Percentiles rank a stretch among this genome's conserved stretches.
Evolutionary conservation across 1,284 basidiomycete genomes (phyloP).

Genomic region (Tilletia caries): DNA sequence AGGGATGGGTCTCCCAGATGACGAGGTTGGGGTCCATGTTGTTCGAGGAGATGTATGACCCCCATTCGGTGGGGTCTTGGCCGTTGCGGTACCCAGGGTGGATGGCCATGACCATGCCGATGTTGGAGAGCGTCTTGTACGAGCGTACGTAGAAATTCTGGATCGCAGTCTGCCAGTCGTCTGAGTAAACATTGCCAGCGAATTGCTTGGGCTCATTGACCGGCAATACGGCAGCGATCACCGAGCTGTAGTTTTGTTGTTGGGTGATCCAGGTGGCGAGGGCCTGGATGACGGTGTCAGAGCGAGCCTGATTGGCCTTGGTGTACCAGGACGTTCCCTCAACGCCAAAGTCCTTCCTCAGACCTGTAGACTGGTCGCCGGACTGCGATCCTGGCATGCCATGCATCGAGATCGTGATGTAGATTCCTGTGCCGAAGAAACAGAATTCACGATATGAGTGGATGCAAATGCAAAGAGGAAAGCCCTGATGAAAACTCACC

Average conservation of each 20-base stretch:
- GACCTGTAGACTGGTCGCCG: constrained; percentile 40
- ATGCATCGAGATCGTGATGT: constrained; percentile 56
- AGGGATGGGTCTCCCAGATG: constrained; percentile 48
- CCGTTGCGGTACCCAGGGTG: constrained; percentile 25
- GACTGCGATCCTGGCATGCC: constrained; percentile 57
- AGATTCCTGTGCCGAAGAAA: constrained; percentile 39
- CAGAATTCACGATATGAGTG: no score
- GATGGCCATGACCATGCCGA: constrained; percentile 40
- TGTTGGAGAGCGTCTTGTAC: constrained; percentile 27
- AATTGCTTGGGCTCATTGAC: constrained; percentile 44
- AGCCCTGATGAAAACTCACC: neutral
- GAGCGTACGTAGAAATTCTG: constrained; percentile 34
- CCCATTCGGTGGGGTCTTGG: neutral
- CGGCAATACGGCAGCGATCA: constrained; percentile 35
- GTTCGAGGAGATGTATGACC: neutral
- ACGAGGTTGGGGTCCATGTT: constrained; percentile 36
- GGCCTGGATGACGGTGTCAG: constrained; percentile 22
- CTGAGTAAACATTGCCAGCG: neutral
- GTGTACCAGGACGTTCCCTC: constrained; percentile 30
- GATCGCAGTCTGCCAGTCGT: constrained; percentile 13
- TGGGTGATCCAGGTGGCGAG: constrained; percentile 8
- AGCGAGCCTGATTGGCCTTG: constrained; percentile 33
- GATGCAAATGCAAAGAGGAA: no score
- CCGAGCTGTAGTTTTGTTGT: constrained; percentile 16
- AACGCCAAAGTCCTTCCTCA: neutral